Base-by-base conservation (phyloP, 345 rosid genomes). In the Eucalyptus polybractea region DNA sequence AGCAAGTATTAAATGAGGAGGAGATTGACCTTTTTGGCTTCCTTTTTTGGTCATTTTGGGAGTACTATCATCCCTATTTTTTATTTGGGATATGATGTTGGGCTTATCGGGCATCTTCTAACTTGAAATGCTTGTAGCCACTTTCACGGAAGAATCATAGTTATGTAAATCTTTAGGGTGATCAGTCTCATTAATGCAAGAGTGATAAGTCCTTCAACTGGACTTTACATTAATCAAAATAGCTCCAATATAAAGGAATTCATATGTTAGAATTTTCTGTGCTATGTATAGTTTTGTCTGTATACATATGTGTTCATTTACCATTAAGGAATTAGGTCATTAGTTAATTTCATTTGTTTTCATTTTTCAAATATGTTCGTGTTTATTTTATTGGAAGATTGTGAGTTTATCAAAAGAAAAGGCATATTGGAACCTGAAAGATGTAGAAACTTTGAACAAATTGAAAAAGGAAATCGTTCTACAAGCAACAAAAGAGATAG, bases 1-100 rank as follows among this genome's bases (percentile, higher is more conserved):
- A 53, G 58, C 58, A 53, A 53, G 58, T 53, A 53, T 53, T 53
- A 53, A 53, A 53, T 21, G 25, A 21, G 58, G 25, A 53, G 0
- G 25, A 53, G 5, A 53, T 53, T 53, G 5, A 53, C 10, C 1
- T 53, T 53, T 19, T 53, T 0, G 1, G 25, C 58, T 53, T 2
- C 25, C 25, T 53, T 53, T 53, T 53, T 53, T 21, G 25, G 58
- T 53, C 10, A 0, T 53, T 53, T 53, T 21, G 25, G 58, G 5
- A 53, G 10, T 53, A 53, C 25, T 53, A 56, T 51, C 86, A 87
- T 94, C 91, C 92, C 81, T n/a, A 27, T 90, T 31, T 92, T 92
- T 93, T 91, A 37, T 53, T 53, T 53, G 58, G 24, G 58, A 53
- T 53, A 53, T 53, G 10, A 53, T 76, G 83, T 21, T 40, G 47